Base-by-base conservation (phyloP, 495 filamentous ascomycete genomes). In the Penicillium flavigenum region DNA sequence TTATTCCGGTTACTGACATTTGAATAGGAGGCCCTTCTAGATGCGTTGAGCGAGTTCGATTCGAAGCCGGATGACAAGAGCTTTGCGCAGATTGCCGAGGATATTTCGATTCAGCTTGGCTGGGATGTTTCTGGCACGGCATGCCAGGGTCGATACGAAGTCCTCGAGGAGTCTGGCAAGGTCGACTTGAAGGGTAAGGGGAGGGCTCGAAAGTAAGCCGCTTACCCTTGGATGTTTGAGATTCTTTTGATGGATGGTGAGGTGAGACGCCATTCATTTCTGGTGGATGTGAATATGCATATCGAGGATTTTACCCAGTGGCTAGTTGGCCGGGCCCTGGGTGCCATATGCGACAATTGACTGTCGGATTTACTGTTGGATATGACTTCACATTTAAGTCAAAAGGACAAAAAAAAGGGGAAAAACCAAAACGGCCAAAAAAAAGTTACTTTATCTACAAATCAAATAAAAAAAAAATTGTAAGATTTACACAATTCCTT, bases 321-420 rank as follows among this genome's bases (percentile, higher is more conserved):
- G 36, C 36, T 34, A 52, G 22, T 42, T 52, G 50, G 29, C 26
- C 36, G 38, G 26, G 50, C 36, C 50, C n/a, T 27, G 34, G 34
- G 20, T 34, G 16, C 26, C 26, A 31, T 50, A 26, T 41, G 49
- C 27, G 3, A 41, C 3, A 22, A 7, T 7, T 32, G 2, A 22
- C 22, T 22, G 46, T 48, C n/a, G 16, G 45, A 29, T 27, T 45
- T 27, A 27, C 22, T 24, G 36, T 39, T 39, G 36, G 16, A 39
- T 39, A 2, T 38, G 34, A 38, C 34, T 38, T 38, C 5, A 38
- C 34, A 38, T 38, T n/a, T n/a, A 38, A 38, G 34, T 39, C 36
- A 39, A 39, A 39, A 39, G n/a, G n/a, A 39, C 16, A n/a, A 39
- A 39, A 39, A 17, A n/a, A 17, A 20, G 2, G 2, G 16, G 16